phyloP scores from a whole-genome alignment of 805 yeast genomes.

The Kodamaea kaohsiungensis region DNA sequence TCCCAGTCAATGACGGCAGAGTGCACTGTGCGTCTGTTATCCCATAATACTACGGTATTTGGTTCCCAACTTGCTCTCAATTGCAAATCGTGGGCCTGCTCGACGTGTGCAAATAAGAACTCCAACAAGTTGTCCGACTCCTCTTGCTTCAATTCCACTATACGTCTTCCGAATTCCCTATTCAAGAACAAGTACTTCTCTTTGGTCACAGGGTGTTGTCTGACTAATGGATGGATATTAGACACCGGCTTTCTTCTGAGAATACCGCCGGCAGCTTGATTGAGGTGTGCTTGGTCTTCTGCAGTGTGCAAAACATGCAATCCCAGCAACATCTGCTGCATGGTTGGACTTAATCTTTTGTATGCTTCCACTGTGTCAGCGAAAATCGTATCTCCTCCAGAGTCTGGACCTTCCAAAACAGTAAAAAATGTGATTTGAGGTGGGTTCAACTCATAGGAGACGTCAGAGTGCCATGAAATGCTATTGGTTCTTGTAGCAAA shows the following conservation, averaged over 20 bases:
- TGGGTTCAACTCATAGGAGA: slow-evolving; percentile 71
- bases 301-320: slow-evolving; percentile 72
- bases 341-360: slow-evolving; percentile 65
- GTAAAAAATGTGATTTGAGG: slow-evolving; percentile 70
- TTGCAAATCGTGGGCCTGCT: slow-evolving; percentile 59
- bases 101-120: slow-evolving; percentile 55
- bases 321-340: slow-evolving; percentile 58
- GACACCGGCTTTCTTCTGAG: slow-evolving; percentile 66
- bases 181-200: slow-evolving; percentile 60
- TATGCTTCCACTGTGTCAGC: slow-evolving; percentile 73
- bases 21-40: slow-evolving; percentile 70
- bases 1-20: slow-evolving; percentile 75
- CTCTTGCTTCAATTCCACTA: slow-evolving; percentile 70
- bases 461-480: slow-evolving; percentile 70
- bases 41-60: slow-evolving; percentile 74
- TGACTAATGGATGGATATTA: slow-evolving; percentile 66
- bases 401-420: slow-evolving; percentile 55
- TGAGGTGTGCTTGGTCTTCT: slow-evolving; percentile 65
- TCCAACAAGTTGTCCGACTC: slow-evolving; percentile 64
- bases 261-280: slow-evolving; percentile 55
- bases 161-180: slow-evolving; percentile 61
- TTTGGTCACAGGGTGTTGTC: slow-evolving; percentile 72
- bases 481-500: slow-evolving; percentile 38
- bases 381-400: slow-evolving; percentile 81
- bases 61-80: slow-evolving; percentile 73